Evolutionary conservation across 257 asterid species (phyloP).

Genomic region (Solanum microdontum): DNA sequence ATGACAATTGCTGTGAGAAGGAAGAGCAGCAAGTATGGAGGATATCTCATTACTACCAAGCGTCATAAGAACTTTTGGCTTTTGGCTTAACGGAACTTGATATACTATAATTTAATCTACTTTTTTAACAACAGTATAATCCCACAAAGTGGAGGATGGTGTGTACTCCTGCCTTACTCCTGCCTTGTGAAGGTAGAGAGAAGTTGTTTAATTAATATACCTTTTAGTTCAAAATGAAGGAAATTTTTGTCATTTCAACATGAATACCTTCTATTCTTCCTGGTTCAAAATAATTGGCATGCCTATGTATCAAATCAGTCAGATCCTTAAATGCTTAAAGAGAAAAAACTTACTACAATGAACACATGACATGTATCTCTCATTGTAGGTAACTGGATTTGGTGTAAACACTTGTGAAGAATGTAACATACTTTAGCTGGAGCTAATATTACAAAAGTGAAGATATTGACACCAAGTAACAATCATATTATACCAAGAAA

Average conservation of each 20-base stretch:
- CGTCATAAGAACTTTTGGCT: conserved; percentile 93
- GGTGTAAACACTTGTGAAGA: not conserved
- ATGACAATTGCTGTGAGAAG: conserved; percentile 84
- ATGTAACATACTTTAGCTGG: not conserved
- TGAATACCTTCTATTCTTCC: not conserved
- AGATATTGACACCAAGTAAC: not conserved
- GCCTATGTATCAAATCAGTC: not conserved
- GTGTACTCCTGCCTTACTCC: not conserved
- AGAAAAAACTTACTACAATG: not conserved
- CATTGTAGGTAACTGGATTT: not conserved
- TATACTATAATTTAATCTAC: not conserved
- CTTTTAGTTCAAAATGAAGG: not conserved
- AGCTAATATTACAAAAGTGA: not conserved
- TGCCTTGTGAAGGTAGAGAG: not conserved
- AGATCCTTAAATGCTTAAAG: not conserved
- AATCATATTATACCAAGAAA: not conserved
- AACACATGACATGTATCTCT: not conserved
- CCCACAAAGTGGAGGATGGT: not conserved
- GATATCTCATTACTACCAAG: conserved; percentile 80
- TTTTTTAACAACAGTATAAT: not conserved
- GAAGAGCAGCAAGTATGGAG: conserved; percentile 62
- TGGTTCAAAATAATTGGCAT: not conserved
- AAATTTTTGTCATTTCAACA: not conserved
- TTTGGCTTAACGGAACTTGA: conserved; percentile 31
- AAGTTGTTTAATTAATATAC: not conserved